Base-by-base conservation (phyloP, 305 asterid species). In the Fraxinus sp. region DNA sequence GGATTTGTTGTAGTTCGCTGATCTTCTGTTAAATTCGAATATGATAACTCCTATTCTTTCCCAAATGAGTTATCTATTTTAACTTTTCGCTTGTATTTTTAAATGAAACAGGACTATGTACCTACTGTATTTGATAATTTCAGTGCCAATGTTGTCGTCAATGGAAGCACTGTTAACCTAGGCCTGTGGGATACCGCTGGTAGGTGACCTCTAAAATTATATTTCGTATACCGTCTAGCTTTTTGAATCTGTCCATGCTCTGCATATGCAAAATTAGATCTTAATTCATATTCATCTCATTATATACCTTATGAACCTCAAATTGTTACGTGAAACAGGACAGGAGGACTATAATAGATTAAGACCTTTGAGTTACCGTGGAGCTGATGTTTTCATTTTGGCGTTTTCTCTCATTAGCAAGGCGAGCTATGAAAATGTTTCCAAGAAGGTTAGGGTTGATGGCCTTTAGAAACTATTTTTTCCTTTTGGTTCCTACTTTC, bases 101-200 rank as follows among this genome's bases (percentile, higher is more conserved):
- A 2, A 35, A 72, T 75, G 55, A 32, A 72, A 75, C 68, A 77
- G 81, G 81, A 77, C 46, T 77, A 77, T 30, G 81, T 77, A 22
- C 81, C 81, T 20, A 77, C 81, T 5, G 81, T 77, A 10, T 77
- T 77, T 77, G 81, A 77, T 36, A 77, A 77, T 66, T 77, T 77
- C 72, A 77, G 81, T 52, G 81, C 81, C 26, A 77, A 77, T 77
- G 81, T 77, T 9, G 81, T 77, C 22, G 81, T 77, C 14, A 36
- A 75, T 26, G 73, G 73, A 22, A 24, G 35, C n/a, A 66, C 73
- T 1, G 33, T 66, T 24, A 66, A 66, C 36, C 73, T 66, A 66
- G 73, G 73, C 36, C 73, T 66, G 35, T 66, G 73, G 73, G 73
- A 66, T 66, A 66, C 78, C 3, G 78, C 78, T 37, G 78, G 78